These are phyloP conservation scores for Mortierella sp. DNA, from an alignment of 371 early-diverging fungal species.

Conservation along the genomic window DNA sequence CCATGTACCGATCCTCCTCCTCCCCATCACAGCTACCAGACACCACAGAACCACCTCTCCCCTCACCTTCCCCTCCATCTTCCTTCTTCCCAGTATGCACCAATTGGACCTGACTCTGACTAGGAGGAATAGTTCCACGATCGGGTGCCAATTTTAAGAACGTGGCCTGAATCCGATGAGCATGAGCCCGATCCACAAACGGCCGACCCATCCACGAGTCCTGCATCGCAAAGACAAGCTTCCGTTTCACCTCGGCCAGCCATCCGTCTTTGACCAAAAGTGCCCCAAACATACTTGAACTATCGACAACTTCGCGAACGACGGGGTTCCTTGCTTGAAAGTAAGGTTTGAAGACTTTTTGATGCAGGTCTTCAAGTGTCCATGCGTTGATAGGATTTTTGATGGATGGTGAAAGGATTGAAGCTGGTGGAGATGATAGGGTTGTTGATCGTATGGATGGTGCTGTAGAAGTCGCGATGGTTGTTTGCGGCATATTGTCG, in stretches of 20 bases:
- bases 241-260: constrained; percentile 19
- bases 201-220: constrained; percentile 11
- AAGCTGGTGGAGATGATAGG: not conserved
- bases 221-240: not conserved
- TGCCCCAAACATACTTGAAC: constrained; percentile 15
- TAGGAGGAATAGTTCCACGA: constrained; percentile 16
- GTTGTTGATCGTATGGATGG: not conserved
- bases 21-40: not conserved
- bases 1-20: not conserved
- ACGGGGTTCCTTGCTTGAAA: not conserved
- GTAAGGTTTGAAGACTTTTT: constrained; percentile 14
- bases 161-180: constrained; percentile 24
- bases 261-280: constrained; percentile 25
- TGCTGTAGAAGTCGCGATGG: not conserved
- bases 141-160: constrained; percentile 27
- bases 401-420: not conserved
- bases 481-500: constrained; percentile 13
- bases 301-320: constrained; percentile 18
- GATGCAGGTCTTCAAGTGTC: not conserved
- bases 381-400: not conserved
- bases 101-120: constrained; percentile 4
- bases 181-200: constrained; percentile 14
- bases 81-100: not conserved
- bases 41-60: not conserved
- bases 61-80: not conserved